phyloP scores from a whole-genome alignment of 768 basidiomycete species.

The Infundibulicybe gibba region DNA sequence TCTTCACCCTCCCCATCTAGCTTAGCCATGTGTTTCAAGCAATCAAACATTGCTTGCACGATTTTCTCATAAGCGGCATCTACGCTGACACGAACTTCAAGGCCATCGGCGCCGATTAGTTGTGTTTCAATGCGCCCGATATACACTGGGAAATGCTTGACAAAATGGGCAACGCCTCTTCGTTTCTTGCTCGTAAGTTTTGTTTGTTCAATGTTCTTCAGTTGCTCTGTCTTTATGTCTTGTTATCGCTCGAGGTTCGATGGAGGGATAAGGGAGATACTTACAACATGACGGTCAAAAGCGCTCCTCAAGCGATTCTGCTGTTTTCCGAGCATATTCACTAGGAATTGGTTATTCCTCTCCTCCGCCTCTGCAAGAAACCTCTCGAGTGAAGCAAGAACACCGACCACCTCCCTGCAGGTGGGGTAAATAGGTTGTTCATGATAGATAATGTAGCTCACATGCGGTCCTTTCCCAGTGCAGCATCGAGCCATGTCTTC shows the following conservation, averaged over 20 bases:
- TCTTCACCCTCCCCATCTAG: constrained; percentile 91
- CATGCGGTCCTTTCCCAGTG: constrained; percentile 74
- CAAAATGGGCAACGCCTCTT: constrained; percentile 87
- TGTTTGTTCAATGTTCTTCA: constrained; percentile 85
- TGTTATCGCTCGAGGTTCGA: constrained; percentile 2
- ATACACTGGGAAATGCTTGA: constrained; percentile 91
- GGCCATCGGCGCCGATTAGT: constrained; percentile 67
- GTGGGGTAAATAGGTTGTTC: neutral
- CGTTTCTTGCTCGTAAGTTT: constrained; percentile 92
- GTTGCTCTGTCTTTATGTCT: constrained; percentile 68
- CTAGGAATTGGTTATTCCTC: constrained; percentile 70
- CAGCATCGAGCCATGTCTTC: constrained; percentile 80
- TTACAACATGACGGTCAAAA: constrained; percentile 74
- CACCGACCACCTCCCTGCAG: constrained; percentile 78
- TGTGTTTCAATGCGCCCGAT: constrained; percentile 82
- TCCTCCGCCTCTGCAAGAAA: constrained; percentile 78
- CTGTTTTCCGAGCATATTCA: constrained; percentile 76
- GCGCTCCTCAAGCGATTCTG: constrained; percentile 70
- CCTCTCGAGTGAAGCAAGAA: constrained; percentile 75
- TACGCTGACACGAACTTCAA: constrained; percentile 75
- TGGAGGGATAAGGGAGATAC: constrained; percentile 13
- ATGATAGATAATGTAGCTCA: constrained; percentile 26
- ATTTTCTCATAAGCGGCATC: constrained; percentile 87
- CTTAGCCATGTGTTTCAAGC: constrained; percentile 93
- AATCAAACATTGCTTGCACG: constrained; percentile 88